These are phyloP conservation scores for Blastosporella zonata DNA, from an alignment of 1,284 basidiomycete species.

Conservation along the genomic window DNA sequence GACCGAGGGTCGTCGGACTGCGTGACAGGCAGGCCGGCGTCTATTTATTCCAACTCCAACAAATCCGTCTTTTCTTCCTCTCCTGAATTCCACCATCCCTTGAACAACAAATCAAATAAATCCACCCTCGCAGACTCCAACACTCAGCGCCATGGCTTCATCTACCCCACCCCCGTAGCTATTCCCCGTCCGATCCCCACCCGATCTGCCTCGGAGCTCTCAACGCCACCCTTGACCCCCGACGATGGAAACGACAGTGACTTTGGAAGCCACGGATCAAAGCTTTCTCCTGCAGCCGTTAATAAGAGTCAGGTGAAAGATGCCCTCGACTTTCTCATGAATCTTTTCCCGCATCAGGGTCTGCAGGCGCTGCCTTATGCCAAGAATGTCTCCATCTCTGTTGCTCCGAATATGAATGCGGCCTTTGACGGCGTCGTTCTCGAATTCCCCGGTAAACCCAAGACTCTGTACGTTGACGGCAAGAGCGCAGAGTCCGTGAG, in stretches of 20 bases:
- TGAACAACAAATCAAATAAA: slow-evolving; percentile 9
- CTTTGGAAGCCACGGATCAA: slow-evolving; percentile 26
- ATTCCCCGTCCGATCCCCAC: slow-evolving; percentile 45
- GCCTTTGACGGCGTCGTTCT: slow-evolving; percentile 76
- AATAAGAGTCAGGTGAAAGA: slow-evolving; percentile 47
- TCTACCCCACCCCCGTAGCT: slow-evolving; percentile 23
- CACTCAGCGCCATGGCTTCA: slow-evolving; percentile 7
- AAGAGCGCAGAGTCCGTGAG: slow-evolving; percentile 74
- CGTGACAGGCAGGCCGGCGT: slow-evolving; percentile 87
- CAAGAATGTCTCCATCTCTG: slow-evolving; percentile 68
- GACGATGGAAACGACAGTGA: slow-evolving; percentile 46
- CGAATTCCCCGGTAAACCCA: slow-evolving; percentile 63
- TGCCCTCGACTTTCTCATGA: slow-evolving; percentile 72
- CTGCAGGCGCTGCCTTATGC: slow-evolving; percentile 63
- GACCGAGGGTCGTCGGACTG: slow-evolving; percentile 87
- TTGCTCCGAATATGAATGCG: slow-evolving; percentile 60
- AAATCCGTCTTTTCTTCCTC: slow-evolving; percentile 36
- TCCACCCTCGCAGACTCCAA: slow-evolving; percentile 8
- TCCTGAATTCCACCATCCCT: slow-evolving; percentile 21
- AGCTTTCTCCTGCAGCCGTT: slow-evolving; percentile 18
- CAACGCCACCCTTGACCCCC: slow-evolving; percentile 66
- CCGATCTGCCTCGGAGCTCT: slow-evolving; percentile 36
- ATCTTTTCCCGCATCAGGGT: slow-evolving; percentile 69
- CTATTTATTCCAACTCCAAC: slow-evolving; percentile 41
- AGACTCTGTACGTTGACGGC: slow-evolving; percentile 77